Percentiles rank a stretch among this genome's conserved stretches.
Conservation (phyloP, 257 asterid genomes). For the Solanum rostratum region DNA sequence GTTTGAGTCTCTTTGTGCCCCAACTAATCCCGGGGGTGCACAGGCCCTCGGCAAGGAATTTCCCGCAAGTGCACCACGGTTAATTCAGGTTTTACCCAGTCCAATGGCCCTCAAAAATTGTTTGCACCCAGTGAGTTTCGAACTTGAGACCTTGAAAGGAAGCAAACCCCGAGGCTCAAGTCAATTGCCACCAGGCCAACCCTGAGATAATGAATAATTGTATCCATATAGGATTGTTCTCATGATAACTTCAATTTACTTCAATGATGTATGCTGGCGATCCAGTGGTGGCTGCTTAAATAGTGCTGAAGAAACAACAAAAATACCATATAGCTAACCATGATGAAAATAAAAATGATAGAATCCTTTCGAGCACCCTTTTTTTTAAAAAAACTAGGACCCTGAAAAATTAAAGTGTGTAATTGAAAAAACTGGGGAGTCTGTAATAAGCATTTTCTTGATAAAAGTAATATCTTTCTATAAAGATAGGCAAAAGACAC, state of each 20-base stretch:
- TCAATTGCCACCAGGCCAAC: too few relatives aligned
- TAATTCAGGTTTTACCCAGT: too few relatives aligned
- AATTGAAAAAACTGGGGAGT: neutral
- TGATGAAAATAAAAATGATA: neutral
- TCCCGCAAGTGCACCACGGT: too few relatives aligned
- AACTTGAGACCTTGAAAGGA: too few relatives aligned
- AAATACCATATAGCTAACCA: neutral
- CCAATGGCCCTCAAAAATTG: too few relatives aligned
- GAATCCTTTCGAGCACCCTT: neutral
- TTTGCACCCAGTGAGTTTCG: too few relatives aligned
- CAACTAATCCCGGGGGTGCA: too few relatives aligned
- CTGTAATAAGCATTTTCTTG: neutral
- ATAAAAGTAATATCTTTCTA: neutral
- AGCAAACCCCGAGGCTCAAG: too few relatives aligned
- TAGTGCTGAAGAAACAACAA: neutral
- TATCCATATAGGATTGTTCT: neutral
- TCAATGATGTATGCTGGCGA: neutral
- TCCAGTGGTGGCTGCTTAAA: neutral
- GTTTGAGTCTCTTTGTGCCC: too few relatives aligned
- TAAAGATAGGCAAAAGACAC: neutral
- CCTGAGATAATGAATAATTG: neutral
- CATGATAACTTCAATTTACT: neutral
- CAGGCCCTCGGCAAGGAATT: too few relatives aligned
- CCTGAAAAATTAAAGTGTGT: neutral
- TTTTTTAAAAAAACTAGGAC: neutral